Base-by-base conservation (phyloP, 78 protist genomes). In the Dictyostelium firmibasis region DNA sequence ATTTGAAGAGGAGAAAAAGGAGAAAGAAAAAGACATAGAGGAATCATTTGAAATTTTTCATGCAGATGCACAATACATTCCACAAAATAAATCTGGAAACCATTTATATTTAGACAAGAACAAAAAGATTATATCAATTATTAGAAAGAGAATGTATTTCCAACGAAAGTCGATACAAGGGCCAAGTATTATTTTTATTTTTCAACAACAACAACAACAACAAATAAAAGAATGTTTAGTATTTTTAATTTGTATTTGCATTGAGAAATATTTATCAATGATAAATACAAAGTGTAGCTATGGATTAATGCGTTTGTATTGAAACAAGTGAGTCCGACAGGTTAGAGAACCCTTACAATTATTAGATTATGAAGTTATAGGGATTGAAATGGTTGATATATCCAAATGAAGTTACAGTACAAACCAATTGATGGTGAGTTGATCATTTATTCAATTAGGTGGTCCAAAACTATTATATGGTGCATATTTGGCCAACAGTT, bases 341-440 rank as follows among this genome's bases (percentile, higher is more conserved):
- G 53, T 47, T 2, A 43, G 57, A 0, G 44, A 64, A 23, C 84
- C 53, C 9, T 31, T 89, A 7, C 18, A 20, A 18, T 41, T 43
- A 6, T 27, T 89, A n/a, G n/a, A n/a, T n/a, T n/a, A n/a, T n/a
- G n/a, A 67, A 6, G 75, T 89, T 10, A 64, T 57, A 14, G 27
- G 16, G 5, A 84, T 81, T 18, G 62, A 78, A 29, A 76, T 84
- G 60, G 75, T 89, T 1, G 87, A 89, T 20, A 77, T 81, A 29
- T n/a, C 85, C 85, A 27, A 81, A 81, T 1, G 87, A 50, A 4
- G 57, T 89, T n/a, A n/a, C n/a, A n/a, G n/a, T 81, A 0, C 94
- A 89, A 69, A 75, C 70, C 1, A 87, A 78, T 2, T 44, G 94
- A 25, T 89, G 94, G 94, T 69, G 84, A 67, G n/a, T n/a, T n/a